phyloP scores from a whole-genome alignment of 2,329 filamentous ascomycete genomes.

The Arthrobotrys sphaeroides region DNA sequence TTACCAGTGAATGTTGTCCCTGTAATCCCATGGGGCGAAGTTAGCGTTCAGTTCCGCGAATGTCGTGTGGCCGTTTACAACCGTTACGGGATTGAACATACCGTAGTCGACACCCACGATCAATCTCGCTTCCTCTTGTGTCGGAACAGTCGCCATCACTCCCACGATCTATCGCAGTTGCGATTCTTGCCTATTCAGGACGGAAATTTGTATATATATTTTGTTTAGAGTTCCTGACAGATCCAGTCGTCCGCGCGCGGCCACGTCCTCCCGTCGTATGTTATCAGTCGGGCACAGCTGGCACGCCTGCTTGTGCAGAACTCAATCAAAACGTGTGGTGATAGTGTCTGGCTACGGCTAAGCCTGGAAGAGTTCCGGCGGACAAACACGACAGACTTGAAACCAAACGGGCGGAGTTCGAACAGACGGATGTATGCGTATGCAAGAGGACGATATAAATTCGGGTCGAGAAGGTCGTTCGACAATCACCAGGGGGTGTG shows the following conservation, averaged over 20 bases:
- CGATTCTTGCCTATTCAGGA: constrained; percentile 24
- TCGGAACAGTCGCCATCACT: constrained; percentile 22
- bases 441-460: not conserved
- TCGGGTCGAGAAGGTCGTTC: constrained; percentile 4
- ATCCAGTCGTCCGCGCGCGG: not conserved
- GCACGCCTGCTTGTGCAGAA: not conserved
- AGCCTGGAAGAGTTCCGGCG: not conserved
- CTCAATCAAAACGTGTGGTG: not conserved
- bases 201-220: not conserved
- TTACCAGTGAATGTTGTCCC: constrained; percentile 52
- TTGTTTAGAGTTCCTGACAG: not conserved
- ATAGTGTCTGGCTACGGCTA: not conserved
- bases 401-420: not conserved
- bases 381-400: not conserved
- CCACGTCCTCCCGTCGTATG: not conserved
- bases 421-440: not conserved
- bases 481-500: constrained; percentile 25
- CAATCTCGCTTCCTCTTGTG: constrained; percentile 48
- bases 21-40: not conserved
- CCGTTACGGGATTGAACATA: constrained; percentile 4
- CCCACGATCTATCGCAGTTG: constrained; percentile 21
- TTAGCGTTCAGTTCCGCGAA: constrained; percentile 7
- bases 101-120: constrained; percentile 52
- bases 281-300: constrained; percentile 1
- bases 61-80: not conserved